Base-by-base conservation (phyloP, 495 filamentous ascomycete species). In the Beverwykella pulmonaria region DNA sequence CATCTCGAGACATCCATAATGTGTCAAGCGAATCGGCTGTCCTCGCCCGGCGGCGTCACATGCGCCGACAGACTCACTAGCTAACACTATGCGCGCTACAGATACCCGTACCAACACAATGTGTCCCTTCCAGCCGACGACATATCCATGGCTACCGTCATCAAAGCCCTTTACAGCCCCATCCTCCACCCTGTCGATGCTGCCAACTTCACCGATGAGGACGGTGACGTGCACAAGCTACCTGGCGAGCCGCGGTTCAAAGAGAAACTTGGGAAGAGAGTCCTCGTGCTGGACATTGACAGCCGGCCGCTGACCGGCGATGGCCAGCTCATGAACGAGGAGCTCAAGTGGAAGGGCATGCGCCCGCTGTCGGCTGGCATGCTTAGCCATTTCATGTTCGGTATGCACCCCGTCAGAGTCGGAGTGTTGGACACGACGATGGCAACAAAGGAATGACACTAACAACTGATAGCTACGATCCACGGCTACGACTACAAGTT, bases 401-500 rank as follows among this genome's bases (percentile, higher is more conserved):
- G 68, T 71, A 56, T 12, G 68, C 20, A 14, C 6, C 17, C 32
- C 4, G 44, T n/a, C n/a, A 44, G 17, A 41, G 12, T 19, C 22
- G n/a, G n/a, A n/a, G n/a, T n/a, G n/a, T n/a, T 27, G 5, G 15
- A 19, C 50, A 34, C 32, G 10, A 7, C 15, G 7, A 7, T 63
- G 26, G 46, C 32, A 12, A 34, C 14, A 65, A n/a, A 10, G 23
- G n/a, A 56, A 2, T 22, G 30, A 32, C 47, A 34, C 60, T 62
- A 17, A 61, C 67, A 50, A 8, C 2, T 47, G 22, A 2, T 34
- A 81, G 80, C 82, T 41, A 74, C 65, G 54, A 80, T 84, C 48
- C 82, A 84, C 70, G 80, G 80, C 61, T 83, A 84, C 75, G 77
- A 82, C 59, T 84, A 84, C 76, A 78, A 82, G 62, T 79, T 83